Conservation (phyloP, 2,329 filamentous ascomycete species). For the Thelonectria olida region DNA sequence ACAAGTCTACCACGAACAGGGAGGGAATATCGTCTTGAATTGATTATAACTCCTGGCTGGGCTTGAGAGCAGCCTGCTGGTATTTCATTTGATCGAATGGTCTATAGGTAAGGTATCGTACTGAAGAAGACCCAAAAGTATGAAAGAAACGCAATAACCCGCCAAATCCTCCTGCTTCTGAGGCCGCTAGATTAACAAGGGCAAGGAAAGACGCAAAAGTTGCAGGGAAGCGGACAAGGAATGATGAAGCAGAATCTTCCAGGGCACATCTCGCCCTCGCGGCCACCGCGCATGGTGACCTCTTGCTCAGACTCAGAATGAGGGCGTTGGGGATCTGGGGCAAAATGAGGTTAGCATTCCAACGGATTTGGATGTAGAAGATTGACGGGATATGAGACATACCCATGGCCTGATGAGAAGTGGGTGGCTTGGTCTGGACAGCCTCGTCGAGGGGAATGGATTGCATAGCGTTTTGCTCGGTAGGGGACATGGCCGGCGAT, state of each 20-base stretch:
- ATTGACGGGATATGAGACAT: background rate
- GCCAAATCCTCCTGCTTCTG: background rate
- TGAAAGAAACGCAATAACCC: background rate
- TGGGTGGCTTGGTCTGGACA: background rate
- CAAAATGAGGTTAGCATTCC: background rate
- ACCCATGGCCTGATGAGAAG: slow-evolving; percentile 12
- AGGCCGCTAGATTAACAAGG: background rate
- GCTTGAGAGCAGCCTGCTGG: too few species aligned
- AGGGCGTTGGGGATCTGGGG: slow-evolving; percentile 28
- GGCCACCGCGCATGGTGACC: slow-evolving; percentile 42
- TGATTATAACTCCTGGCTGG: too few species aligned
- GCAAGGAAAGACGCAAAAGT: slow-evolving; percentile 44
- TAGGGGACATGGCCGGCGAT: background rate
- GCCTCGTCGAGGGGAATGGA: background rate
- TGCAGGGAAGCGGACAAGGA: slow-evolving; percentile 48
- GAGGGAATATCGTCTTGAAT: too few species aligned
- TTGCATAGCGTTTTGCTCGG: background rate
- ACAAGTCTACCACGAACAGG: too few species aligned
- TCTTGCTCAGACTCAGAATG: slow-evolving; percentile 26
- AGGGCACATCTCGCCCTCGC: slow-evolving; percentile 40
- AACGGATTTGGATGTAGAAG: background rate
- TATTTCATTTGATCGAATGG: too few species aligned
- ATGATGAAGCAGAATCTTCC: slow-evolving; percentile 51
- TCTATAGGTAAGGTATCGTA: background rate
- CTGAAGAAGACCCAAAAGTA: background rate